Base-by-base conservation (phyloP, 768 basidiomycete genomes). In the Naematelia aurantialba region DNA sequence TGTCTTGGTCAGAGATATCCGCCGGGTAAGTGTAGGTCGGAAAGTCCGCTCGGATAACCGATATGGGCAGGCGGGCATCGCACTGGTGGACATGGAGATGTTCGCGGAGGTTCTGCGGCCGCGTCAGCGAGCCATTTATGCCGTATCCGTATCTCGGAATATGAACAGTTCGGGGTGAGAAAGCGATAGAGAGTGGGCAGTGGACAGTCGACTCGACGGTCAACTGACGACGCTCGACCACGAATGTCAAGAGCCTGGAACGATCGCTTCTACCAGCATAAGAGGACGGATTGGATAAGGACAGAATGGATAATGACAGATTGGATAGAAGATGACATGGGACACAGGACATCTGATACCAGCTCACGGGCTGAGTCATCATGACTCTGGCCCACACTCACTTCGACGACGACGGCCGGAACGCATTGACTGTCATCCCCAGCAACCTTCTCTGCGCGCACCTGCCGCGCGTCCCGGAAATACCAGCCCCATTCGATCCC, bases 401-500 rank as follows among this genome's bases (percentile, higher is more conserved):
- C 67, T 55, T 68, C 67, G 27, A 68, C 50, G 3, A 59, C 67
- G 0, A 45, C 52, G 1, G 64, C 64, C 21, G 55, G 42, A 5
- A 68, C 64, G 10, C 61, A 59, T 56, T 61, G 57, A 30, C 61
- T 59, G 27, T 45, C 48, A 59, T 24, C 56, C 49, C 22, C 45
- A 29, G 48, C 50, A 60, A 39, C 39, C 34, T 25, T 29, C n/a
- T 29, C 49, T 27, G 26, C 4, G 10, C 25, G n/a, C 10, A 47
- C 19, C 8, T 44, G 17, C 39, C 50, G 42, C 11, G 44, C 53
- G 52, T 50, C 52, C 5, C 44, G 44, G 39, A 60, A 63, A 34
- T 58, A 17, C 55, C 54, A 65, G 5, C 67, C 67, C 67, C 67
- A 68, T 30, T 65, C 64, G 13, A 63, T 54, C 24, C 67, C 67